These are phyloP conservation scores for Naganishia antarctica DNA, from an alignment of 768 basidiomycete species.

Conservation along the genomic window DNA sequence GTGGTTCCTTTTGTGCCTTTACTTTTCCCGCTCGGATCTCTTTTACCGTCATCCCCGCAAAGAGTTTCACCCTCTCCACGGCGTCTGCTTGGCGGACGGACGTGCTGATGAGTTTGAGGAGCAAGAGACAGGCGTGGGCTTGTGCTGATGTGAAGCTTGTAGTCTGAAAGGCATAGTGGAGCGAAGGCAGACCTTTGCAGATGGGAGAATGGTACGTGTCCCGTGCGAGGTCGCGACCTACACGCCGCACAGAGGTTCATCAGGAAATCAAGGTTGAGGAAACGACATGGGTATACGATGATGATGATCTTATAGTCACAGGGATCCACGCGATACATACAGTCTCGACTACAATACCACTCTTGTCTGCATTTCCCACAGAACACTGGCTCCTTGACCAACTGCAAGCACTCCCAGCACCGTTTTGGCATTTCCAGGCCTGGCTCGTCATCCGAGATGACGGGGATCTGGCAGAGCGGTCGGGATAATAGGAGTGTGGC, in stretches of 20 bases:
- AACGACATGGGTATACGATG: background rate
- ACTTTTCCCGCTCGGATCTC: conserved; percentile 8
- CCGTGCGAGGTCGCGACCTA: conserved; percentile 25
- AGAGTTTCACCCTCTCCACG: background rate
- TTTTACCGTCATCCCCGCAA: background rate
- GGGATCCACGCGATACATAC: conserved; percentile 3
- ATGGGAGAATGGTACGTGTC: conserved; percentile 19
- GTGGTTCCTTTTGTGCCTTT: background rate
- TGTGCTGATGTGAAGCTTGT: conserved; percentile 9
- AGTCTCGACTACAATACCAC: conserved; percentile 17
- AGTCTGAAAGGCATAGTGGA: conserved; percentile 15
- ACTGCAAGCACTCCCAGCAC: conserved; percentile 9
- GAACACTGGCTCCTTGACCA: conserved; percentile 3
- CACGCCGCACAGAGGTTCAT: too few relatives aligned
- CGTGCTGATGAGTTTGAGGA: conserved; percentile 4
- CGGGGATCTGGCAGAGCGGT: conserved; percentile 15
- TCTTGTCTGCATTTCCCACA: conserved; percentile 11
- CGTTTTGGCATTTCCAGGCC: background rate
- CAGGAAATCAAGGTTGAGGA: too few relatives aligned
- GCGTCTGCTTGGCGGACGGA: background rate
- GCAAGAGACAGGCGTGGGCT: conserved; percentile 6
- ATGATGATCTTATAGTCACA: too few relatives aligned
- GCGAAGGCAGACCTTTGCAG: conserved; percentile 19
- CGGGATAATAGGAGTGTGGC: background rate
- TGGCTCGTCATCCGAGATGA: background rate